These are phyloP conservation scores for Proliferodiscus dingleyae DNA, from an alignment of 2,329 filamentous ascomycete genomes.

Conservation along the genomic window DNA sequence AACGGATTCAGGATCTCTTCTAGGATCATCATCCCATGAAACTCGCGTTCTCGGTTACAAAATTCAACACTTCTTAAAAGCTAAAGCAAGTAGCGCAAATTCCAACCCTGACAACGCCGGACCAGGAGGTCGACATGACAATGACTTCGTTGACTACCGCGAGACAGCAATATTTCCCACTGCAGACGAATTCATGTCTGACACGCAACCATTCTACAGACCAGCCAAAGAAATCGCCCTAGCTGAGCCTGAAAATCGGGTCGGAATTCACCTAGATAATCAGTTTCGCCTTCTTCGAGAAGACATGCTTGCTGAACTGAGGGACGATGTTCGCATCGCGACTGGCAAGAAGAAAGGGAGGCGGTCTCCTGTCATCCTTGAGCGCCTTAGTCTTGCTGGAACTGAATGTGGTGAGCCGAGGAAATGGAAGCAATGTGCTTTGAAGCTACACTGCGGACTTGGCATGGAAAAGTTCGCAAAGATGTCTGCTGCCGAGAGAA, in stretches of 20 bases:
- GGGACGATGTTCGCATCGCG: conserved; percentile 53
- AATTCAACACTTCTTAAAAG: conserved; percentile 34
- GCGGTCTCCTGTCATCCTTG: conserved; percentile 36
- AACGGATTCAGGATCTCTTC: too few species aligned
- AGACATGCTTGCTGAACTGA: conserved; percentile 63
- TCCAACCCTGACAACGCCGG: conserved; percentile 10
- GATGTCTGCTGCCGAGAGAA: conserved; percentile 31
- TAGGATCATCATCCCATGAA: too few species aligned
- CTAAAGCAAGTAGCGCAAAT: conserved; percentile 15
- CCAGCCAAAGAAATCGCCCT: conserved; percentile 46
- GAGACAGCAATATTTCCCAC: conserved; percentile 62
- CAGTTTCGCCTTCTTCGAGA: conserved; percentile 68
- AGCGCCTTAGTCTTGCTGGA: conserved; percentile 35
- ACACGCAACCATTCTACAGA: conserved; percentile 51
- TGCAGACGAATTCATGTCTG: conserved; percentile 55
- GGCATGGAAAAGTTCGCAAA: conserved; percentile 43
- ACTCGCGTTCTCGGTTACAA: conserved; percentile 34
- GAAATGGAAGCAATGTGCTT: conserved; percentile 29
- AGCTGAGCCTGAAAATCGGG: conserved; percentile 31
- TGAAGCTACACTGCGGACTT: conserved; percentile 38
- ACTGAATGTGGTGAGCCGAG: conserved; percentile 18
- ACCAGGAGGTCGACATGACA: conserved; percentile 68
- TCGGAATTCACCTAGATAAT: conserved; percentile 56
- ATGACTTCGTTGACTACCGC: conserved; percentile 60
- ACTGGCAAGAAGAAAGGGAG: conserved; percentile 44